Conservation (phyloP, 345 rosid genomes). For the Erodium maritimum region DNA sequence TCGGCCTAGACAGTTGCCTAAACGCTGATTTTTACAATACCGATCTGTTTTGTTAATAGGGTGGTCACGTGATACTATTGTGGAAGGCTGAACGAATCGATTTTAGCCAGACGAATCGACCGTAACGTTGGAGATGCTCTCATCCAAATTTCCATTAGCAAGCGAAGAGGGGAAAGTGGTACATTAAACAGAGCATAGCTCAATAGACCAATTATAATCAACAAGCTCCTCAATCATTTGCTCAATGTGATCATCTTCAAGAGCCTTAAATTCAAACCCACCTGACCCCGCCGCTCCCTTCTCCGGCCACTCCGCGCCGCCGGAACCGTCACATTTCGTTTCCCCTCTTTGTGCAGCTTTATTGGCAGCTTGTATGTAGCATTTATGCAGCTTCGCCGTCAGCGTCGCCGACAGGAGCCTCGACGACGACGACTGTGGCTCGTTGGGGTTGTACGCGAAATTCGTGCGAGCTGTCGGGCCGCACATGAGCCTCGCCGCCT, state of each 20-base stretch:
- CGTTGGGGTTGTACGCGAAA: constrained; percentile 46
- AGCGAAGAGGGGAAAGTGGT: background rate
- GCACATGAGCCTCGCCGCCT: constrained; percentile 69
- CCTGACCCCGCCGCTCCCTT: constrained; percentile 19
- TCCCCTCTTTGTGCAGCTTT: constrained; percentile 18
- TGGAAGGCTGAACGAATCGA: too few species aligned
- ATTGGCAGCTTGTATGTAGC: constrained; percentile 40
- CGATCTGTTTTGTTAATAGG: too few species aligned
- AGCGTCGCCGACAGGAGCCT: constrained; percentile 57
- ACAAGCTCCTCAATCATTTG: constrained; percentile 73
- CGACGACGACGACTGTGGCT: constrained; percentile 34
- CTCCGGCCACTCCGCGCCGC: constrained; percentile 12
- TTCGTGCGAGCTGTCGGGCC: constrained; percentile 57
- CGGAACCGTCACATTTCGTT: background rate
- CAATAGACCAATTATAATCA: constrained; percentile 40
- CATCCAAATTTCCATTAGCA: background rate
- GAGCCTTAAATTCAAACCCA: constrained; percentile 25
- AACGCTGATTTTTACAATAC: too few species aligned
- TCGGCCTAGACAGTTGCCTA: too few species aligned
- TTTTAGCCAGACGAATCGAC: too few species aligned
- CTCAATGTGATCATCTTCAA: constrained; percentile 57
- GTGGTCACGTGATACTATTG: too few species aligned
- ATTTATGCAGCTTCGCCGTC: constrained; percentile 55
- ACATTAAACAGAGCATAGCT: constrained; percentile 25
- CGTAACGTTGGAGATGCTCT: too few species aligned